A percentile compares a stretch with the other conserved stretches of the same genome.
Conservation (phyloP, 1,284 basidiomycete genomes). For the Irpex sp. region DNA sequence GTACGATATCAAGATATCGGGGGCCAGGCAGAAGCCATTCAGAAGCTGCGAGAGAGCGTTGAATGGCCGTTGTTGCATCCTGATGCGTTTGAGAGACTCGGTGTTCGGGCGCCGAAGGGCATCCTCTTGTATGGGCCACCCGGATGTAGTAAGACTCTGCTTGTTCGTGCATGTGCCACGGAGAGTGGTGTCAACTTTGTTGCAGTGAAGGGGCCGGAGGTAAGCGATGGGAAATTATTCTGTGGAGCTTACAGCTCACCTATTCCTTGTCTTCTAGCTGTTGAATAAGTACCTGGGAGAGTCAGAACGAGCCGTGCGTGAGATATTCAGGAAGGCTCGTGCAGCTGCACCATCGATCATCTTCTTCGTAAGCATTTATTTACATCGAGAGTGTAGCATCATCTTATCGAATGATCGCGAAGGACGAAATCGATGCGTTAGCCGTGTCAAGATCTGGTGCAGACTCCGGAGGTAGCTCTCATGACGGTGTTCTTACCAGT, state of each 20-base stretch:
- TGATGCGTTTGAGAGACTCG: constrained; percentile 83
- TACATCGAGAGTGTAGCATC: background rate
- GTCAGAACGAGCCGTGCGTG: constrained; percentile 91
- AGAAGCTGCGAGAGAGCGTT: constrained; percentile 82
- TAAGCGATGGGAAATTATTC: constrained; percentile 27
- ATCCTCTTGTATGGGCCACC: constrained; percentile 96
- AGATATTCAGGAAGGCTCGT: constrained; percentile 94
- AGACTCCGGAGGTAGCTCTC: constrained; percentile 51
- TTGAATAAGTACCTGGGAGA: constrained; percentile 98
- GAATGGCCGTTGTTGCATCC: constrained; percentile 94
- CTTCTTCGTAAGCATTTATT: constrained; percentile 77
- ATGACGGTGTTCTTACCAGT: constrained; percentile 90
- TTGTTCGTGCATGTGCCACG: constrained; percentile 90
- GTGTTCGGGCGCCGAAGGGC: constrained; percentile 87
- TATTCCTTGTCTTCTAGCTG: constrained; percentile 45
- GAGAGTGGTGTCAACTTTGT: constrained; percentile 97
- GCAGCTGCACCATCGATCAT: constrained; percentile 93
- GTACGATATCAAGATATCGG: constrained; percentile 90
- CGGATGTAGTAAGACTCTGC: constrained; percentile 95
- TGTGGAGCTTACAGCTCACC: no score
- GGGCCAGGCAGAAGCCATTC: constrained; percentile 77
- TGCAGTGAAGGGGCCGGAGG: constrained; percentile 98
- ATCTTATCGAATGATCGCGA: background rate
- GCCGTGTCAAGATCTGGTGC: constrained; percentile 73
- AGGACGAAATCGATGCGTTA: constrained; percentile 98